Percentiles rank a stretch among this genome's conserved stretches.
Conservation (phyloP, 75 land plant species). For the Pinus taeda region DNA sequence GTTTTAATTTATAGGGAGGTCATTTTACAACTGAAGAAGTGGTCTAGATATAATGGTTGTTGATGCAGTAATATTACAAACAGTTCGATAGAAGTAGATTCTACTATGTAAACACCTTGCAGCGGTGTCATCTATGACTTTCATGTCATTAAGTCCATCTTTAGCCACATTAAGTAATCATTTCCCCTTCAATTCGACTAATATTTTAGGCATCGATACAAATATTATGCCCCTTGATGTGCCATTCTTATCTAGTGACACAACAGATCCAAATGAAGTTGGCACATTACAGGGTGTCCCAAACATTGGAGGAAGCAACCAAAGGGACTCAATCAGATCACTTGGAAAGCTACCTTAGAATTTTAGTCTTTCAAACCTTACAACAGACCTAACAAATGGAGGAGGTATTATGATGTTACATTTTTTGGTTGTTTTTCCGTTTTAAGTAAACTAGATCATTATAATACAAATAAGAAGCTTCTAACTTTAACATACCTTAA, state of each 20-base stretch:
- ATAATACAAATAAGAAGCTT: background rate
- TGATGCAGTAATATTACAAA: slow-evolving; percentile 35
- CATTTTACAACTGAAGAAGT: background rate
- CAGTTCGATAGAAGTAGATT: slow-evolving; percentile 21
- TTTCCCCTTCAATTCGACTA: slow-evolving; percentile 85
- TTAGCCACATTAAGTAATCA: slow-evolving; percentile 71
- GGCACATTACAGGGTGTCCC: slow-evolving; percentile 52
- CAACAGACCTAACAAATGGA: slow-evolving; percentile 52
- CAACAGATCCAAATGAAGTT: slow-evolving; percentile 35
- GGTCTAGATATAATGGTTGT: background rate
- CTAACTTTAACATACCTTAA: background rate
- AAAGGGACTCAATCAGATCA: slow-evolving; percentile 68
- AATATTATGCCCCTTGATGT: slow-evolving; percentile 72
- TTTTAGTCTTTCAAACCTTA: slow-evolving; percentile 70
- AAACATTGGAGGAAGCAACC: slow-evolving; percentile 54
- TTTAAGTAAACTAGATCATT: too few relatives aligned
- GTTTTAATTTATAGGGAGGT: background rate
- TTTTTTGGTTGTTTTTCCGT: background rate
- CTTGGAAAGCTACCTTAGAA: slow-evolving; percentile 79
- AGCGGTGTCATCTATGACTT: slow-evolving; percentile 54
- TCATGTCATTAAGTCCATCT: slow-evolving; percentile 68
- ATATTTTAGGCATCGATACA: slow-evolving; percentile 77
- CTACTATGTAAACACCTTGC: slow-evolving; percentile 32
- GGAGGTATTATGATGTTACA: slow-evolving; percentile 47
- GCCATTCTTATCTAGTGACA: slow-evolving; percentile 60